Evolutionary conservation across 2,329 filamentous ascomycete genomes (phyloP), one percentile per base, ranked within the genome.

Genomic region (Botrytis hyacinthi): DNA sequence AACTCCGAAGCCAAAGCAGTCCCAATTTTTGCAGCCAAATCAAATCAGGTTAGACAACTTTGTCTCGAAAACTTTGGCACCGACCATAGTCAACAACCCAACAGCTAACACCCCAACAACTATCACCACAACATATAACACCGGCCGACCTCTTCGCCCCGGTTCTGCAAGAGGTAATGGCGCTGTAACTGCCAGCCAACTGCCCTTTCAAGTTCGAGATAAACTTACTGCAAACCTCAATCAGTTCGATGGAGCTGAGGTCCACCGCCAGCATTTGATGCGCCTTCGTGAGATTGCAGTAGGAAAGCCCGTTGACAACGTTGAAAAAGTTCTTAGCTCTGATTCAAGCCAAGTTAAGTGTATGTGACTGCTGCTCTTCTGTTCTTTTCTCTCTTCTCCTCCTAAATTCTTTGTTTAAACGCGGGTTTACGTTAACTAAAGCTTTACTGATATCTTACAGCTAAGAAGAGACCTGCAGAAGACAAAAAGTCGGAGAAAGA

Each of bases 331-430:
- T 26, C 22, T 5, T 22, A 26, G 5, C 4, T 5, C 5, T 51
- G 22, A 12, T 4, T 9, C 4, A 51, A 26, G 46, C 9, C 22
- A 51, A n/a, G 0, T 9, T 14, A 51, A 14, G 5, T 51, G 48
- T 51, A 51, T 10, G 48, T 51, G 1, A n/a, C 10, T 51, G 20
- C 35, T 4, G 35, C 22, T 61, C 35, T 51, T 3, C 48, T 51
- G 26, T 51, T 51, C 48, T 51, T 26, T 51, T 51, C 0, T 12
- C 7, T 7, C 26, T n/a, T 51, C 26, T 12, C 1, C 35, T 40
- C 5, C 20, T 3, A 0, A n/a, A 0, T 40, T 61, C 2, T n/a
- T 61, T 7, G 0, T 9, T 9, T n/a, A 16, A 26, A 26, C 5
- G 22, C 6, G 35, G 35, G 0, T 40, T 14, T 26, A 40, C 2